Evolutionary conservation across 2,329 filamentous ascomycete genomes (phyloP).

Genomic region (Mariannaea sp.): DNA sequence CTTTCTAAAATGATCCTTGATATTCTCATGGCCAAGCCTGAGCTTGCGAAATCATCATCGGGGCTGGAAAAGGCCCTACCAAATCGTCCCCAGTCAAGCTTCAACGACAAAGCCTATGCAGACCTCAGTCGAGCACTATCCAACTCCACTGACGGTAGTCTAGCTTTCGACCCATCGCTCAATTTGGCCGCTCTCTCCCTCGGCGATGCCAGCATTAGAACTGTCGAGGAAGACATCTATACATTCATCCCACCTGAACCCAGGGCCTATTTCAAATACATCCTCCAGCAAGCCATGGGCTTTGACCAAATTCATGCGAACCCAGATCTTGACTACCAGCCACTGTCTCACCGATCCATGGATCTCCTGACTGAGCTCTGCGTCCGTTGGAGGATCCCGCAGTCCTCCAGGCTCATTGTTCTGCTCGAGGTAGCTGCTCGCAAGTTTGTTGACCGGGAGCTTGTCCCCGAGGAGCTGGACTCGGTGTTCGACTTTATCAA

Average conservation of each 20-base stretch:
- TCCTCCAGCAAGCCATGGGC: slow-evolving; percentile 76
- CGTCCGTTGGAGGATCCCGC: slow-evolving; percentile 86
- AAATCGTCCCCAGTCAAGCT: slow-evolving; percentile 53
- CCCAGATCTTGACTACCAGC: slow-evolving; percentile 53
- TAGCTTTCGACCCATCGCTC: slow-evolving; percentile 67
- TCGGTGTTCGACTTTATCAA: slow-evolving; percentile 83
- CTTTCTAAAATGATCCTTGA: slow-evolving; percentile 93
- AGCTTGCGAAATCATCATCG: slow-evolving; percentile 77
- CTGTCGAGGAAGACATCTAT: slow-evolving; percentile 70
- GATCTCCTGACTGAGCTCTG: slow-evolving; percentile 86
- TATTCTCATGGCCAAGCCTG: slow-evolving; percentile 83
- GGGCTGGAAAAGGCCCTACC: slow-evolving; percentile 62
- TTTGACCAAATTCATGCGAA: slow-evolving; percentile 65
- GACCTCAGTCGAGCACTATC: slow-evolving; percentile 59
- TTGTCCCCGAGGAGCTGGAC: slow-evolving; percentile 81
- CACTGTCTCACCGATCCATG: slow-evolving; percentile 76
- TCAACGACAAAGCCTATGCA: slow-evolving; percentile 57
- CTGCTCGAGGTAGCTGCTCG: slow-evolving; percentile 84
- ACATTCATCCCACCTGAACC: slow-evolving; percentile 89
- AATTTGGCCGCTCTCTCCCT: slow-evolving; percentile 70
- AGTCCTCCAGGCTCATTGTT: slow-evolving; percentile 77
- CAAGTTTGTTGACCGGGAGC: slow-evolving; percentile 83
- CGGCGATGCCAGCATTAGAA: slow-evolving; percentile 56
- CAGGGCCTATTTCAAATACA: slow-evolving; percentile 79
- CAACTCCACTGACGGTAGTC: slow-evolving; percentile 48